Evolutionary conservation across 352 stramenopile genomes (phyloP).

Genomic region (Phytopythium chamaehyphon): DNA sequence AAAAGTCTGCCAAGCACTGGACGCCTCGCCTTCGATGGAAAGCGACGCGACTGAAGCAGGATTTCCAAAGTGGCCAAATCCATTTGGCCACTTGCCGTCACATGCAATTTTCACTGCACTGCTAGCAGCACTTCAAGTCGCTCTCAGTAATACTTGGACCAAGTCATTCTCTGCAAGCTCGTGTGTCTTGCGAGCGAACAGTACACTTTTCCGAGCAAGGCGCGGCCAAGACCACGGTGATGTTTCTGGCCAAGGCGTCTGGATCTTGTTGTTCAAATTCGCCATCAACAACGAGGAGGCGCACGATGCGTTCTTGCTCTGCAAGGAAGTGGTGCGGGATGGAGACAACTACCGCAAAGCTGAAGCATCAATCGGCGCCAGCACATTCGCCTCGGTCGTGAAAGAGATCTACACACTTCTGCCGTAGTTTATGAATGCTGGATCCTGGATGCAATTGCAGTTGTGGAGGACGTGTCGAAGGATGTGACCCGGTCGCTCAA

Average conservation of each 20-base stretch:
- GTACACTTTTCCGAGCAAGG: constrained; percentile 50
- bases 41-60: too few species aligned
- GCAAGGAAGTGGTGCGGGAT: constrained; percentile 57
- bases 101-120: too few species aligned
- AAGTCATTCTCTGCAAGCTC: constrained; percentile 23
- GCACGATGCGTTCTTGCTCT: constrained; percentile 62
- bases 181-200: constrained; percentile 42
- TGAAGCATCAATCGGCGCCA: constrained; percentile 36
- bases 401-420: constrained; percentile 49
- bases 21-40: too few species aligned
- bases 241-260: constrained; percentile 46
- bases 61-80: too few species aligned
- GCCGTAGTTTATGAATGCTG: constrained; percentile 62
- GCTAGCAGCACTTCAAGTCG: too few species aligned
- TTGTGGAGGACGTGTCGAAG: constrained; percentile 61
- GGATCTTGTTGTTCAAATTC: constrained; percentile 66
- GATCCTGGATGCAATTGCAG: constrained; percentile 41
- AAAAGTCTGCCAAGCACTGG: too few species aligned
- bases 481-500: constrained; percentile 30
- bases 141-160: too few species aligned
- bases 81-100: too few species aligned
- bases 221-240: constrained; percentile 37
- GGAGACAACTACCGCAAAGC: constrained; percentile 55
- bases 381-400: constrained; percentile 33
- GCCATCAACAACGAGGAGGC: constrained; percentile 70